phyloP scores from a whole-genome alignment of 179 eudicot genomes.

The Corrigiola litoralis region DNA sequence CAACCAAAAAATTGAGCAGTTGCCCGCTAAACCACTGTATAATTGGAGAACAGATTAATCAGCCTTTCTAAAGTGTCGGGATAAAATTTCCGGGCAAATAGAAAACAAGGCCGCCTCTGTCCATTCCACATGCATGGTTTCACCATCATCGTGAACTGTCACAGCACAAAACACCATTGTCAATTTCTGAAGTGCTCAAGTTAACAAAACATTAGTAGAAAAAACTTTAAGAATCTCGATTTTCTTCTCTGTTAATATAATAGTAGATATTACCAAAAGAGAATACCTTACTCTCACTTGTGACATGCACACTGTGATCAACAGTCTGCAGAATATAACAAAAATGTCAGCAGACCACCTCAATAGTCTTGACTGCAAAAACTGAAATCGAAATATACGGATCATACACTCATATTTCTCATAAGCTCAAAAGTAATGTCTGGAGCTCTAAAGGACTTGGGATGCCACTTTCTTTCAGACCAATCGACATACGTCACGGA shows the following conservation, averaged over 20 bases:
- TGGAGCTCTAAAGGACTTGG: slow-evolving; percentile 60
- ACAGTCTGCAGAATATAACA: slow-evolving; percentile 48
- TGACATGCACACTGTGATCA: slow-evolving; percentile 59
- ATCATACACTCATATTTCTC: slow-evolving; percentile 71
- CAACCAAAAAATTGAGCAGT: slow-evolving; percentile 29
- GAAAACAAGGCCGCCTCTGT: slow-evolving; percentile 43
- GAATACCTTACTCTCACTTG: slow-evolving; percentile 67
- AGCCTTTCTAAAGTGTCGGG: slow-evolving; percentile 37
- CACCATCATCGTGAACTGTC: slow-evolving; percentile 25
- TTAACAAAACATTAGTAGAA: background rate
- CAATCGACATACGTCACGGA: slow-evolving; percentile 95
- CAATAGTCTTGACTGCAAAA: background rate
- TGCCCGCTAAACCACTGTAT: slow-evolving; percentile 37
- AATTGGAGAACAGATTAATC: slow-evolving; percentile 41
- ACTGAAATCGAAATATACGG: background rate
- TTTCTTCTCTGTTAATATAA: background rate
- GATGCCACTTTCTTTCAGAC: slow-evolving; percentile 99
- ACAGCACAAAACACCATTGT: slow-evolving; percentile 7
- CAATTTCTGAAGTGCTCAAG: background rate
- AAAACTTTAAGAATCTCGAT: background rate
- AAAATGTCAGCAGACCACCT: slow-evolving; percentile 3
- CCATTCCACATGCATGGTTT: slow-evolving; percentile 49
- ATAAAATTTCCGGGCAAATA: slow-evolving; percentile 45
- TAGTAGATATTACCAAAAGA: background rate
- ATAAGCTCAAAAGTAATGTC: slow-evolving; percentile 67